Conservation (phyloP, 2,329 filamentous ascomycete species). For the Verticillium nonalfalfae region DNA sequence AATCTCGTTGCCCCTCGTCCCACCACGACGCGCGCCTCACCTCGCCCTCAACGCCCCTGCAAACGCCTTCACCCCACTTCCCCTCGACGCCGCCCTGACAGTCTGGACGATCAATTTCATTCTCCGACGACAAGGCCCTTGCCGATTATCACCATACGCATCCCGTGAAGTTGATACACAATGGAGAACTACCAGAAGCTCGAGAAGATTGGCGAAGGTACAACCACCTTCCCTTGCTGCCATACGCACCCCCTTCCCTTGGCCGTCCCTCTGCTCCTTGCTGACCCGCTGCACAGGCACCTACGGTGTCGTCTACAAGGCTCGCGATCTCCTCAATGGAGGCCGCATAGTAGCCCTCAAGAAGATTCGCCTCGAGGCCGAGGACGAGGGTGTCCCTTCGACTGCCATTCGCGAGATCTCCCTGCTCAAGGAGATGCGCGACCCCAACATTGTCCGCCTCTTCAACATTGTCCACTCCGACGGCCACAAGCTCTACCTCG, state of each 20-base stretch:
- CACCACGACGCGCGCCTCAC: not conserved
- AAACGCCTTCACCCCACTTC: constrained; percentile 1
- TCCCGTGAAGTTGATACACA: constrained; percentile 3
- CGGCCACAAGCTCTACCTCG: constrained; percentile 89
- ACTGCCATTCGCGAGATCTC: constrained; percentile 94
- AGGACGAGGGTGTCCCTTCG: constrained; percentile 88
- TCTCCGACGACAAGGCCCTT: too few species aligned
- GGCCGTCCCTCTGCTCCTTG: not conserved
- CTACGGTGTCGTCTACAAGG: constrained; percentile 94
- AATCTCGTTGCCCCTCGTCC: constrained; percentile 1
- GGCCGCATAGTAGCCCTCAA: constrained; percentile 88
- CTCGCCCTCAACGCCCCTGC: not conserved
- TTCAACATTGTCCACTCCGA: constrained; percentile 93
- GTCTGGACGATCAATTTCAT: not conserved
- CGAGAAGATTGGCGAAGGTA: constrained; percentile 95
- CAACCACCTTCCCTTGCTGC: constrained; percentile 17
- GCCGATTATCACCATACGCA: not conserved
- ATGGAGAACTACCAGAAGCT: constrained; percentile 98
- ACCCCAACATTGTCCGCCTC: constrained; percentile 82
- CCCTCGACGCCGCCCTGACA: not conserved
- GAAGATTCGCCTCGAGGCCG: constrained; percentile 91
- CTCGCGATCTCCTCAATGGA: constrained; percentile 72
- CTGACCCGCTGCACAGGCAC: constrained; percentile 54
- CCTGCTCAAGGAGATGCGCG: constrained; percentile 88
- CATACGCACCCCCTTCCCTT: not conserved